These are phyloP conservation scores for Crithidia acanthocephali DNA, from an alignment of 208 protist species.

Conservation along the genomic window DNA sequence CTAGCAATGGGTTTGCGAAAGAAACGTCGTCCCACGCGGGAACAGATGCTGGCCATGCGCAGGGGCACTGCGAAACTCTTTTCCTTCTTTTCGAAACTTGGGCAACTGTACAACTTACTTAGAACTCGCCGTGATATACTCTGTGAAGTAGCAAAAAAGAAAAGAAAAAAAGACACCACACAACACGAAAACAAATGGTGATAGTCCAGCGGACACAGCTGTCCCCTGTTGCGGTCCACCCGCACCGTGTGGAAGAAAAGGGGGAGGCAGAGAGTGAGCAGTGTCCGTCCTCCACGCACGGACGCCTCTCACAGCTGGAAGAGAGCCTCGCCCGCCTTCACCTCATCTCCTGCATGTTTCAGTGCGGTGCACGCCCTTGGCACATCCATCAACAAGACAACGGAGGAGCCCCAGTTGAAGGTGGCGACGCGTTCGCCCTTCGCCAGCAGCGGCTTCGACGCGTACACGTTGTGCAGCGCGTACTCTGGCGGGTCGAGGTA, in stretches of 20 bases:
- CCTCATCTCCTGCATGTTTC: conserved; percentile 47
- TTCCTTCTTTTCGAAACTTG: no score
- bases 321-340: conserved; percentile 75
- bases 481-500: conserved; percentile 82
- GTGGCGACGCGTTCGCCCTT: conserved; percentile 54
- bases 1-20: no score
- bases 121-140: not conserved
- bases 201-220: no score
- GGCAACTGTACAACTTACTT: not conserved
- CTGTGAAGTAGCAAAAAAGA: conserved; percentile 13
- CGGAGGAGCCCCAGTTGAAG: conserved; percentile 90
- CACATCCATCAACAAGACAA: conserved; percentile 83
- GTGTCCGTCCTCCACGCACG: not conserved
- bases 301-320: conserved; percentile 27
- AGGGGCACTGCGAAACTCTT: no score
- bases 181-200: not conserved
- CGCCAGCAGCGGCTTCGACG: conserved; percentile 36
- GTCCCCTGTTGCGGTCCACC: no score
- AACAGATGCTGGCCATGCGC: no score
- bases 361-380: conserved; percentile 44
- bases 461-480: conserved; percentile 63
- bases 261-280: no score
- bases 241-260: no score
- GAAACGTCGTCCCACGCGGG: no score
- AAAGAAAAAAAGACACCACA: not conserved